Percentiles rank a stretch among this genome's conserved stretches.
Evolutionary conservation across 2,329 filamentous ascomycete genomes (phyloP).

Genomic region (Nannizziopsis arthrosporioides): DNA sequence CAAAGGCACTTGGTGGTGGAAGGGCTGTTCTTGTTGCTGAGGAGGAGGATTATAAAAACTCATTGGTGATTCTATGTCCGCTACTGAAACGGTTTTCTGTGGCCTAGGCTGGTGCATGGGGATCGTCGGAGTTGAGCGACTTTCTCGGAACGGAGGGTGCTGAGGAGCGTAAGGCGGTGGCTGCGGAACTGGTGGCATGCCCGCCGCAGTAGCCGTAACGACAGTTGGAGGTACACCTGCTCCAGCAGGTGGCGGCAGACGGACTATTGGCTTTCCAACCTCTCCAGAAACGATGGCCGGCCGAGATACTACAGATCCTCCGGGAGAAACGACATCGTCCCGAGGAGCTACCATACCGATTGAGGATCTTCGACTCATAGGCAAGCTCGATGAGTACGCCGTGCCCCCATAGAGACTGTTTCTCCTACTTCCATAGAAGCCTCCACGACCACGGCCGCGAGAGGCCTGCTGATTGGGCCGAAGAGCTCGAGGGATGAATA

Average conservation of each 20-base stretch:
- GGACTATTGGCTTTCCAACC: conserved; percentile 59
- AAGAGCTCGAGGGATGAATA: conserved; percentile 90
- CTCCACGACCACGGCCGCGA: conserved; percentile 56
- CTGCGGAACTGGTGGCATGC: conserved; percentile 23
- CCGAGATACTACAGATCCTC: conserved; percentile 63
- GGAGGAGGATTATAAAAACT: conserved; percentile 50
- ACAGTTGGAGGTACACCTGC: conserved; percentile 17
- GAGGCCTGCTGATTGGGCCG: conserved; percentile 79
- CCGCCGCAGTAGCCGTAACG: conserved; percentile 13
- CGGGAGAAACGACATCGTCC: conserved; percentile 68
- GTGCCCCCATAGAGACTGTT: conserved; percentile 78
- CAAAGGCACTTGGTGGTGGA: conserved; percentile 85
- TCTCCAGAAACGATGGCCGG: conserved; percentile 50
- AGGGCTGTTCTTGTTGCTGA: conserved; percentile 66
- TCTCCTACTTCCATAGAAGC: conserved; percentile 56
- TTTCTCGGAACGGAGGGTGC: conserved; percentile 48
- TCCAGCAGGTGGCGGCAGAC: conserved; percentile 47
- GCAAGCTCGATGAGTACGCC: conserved; percentile 72
- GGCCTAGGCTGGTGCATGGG: conserved; percentile 91
- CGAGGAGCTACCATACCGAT: conserved; percentile 55
- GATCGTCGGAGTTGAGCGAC: conserved; percentile 44
- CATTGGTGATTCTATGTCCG: conserved; percentile 78
- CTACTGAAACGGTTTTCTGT: conserved; percentile 86
- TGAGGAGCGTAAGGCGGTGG: conserved; percentile 43
- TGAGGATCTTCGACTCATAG: conserved; percentile 81